phyloP scores from a whole-genome alignment of 2,329 filamentous ascomycete species.

The Cylindrodendrum hubeiense region DNA sequence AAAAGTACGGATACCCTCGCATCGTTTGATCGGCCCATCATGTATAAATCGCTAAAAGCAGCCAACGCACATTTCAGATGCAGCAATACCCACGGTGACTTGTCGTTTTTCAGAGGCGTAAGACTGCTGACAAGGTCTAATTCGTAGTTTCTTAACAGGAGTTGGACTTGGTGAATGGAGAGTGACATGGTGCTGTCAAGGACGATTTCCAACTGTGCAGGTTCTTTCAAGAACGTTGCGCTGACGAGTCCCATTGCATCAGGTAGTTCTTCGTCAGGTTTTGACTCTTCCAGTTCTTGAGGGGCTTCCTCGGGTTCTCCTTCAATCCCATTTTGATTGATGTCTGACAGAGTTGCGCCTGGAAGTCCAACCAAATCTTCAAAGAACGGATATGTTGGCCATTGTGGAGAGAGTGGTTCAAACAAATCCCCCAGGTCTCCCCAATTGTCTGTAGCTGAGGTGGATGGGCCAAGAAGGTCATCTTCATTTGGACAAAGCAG shows the following conservation, averaged over 20 bases:
- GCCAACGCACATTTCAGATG: not conserved
- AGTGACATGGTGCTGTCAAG: not conserved
- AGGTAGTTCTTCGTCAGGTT: not conserved
- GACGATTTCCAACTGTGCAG: not conserved
- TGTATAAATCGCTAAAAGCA: not conserved
- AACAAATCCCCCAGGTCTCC: too few species aligned
- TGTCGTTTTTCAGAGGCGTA: not conserved
- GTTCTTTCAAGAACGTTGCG: not conserved
- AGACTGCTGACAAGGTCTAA: not conserved
- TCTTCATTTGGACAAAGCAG: not conserved
- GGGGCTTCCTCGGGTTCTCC: not conserved
- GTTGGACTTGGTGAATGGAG: not conserved
- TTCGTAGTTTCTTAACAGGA: not conserved
- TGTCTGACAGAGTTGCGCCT: not conserved
- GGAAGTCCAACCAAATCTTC: not conserved
- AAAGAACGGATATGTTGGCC: not conserved
- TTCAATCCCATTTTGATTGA: not conserved
- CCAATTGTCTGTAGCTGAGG: not conserved
- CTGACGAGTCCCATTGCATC: not conserved
- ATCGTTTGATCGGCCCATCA: not conserved
- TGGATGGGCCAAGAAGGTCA: too few species aligned
- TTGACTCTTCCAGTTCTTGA: not conserved
- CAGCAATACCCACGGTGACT: not conserved
- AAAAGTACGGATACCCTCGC: not conserved
- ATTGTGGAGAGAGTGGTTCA: not conserved